A percentile compares a stretch with the other conserved stretches of the same genome.
These are phyloP conservation scores for Paramecium pentaurelia DNA, from an alignment of 73 alveolate species.

Conservation along the genomic window DNA sequence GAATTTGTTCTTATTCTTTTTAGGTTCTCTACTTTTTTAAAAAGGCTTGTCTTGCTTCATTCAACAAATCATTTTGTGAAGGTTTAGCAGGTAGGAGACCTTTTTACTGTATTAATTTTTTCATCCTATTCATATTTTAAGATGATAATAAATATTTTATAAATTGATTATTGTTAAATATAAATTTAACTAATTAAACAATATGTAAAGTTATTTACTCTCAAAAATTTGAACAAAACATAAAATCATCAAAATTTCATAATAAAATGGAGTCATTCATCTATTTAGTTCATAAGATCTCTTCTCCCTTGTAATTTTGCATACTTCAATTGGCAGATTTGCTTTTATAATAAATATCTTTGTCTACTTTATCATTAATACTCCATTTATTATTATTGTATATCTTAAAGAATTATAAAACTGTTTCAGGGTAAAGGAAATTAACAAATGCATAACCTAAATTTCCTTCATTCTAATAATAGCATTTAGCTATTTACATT, in stretches of 20 bases:
- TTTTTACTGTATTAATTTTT: not conserved
- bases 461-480: not conserved
- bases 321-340: conserved; percentile 17
- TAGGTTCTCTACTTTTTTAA: not conserved
- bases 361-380: not conserved
- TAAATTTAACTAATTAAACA: not conserved
- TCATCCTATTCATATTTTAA: not conserved
- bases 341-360: not conserved
- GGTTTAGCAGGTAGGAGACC: not conserved
- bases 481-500: not conserved
- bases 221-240: not conserved
- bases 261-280: not conserved
- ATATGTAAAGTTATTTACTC: not conserved
- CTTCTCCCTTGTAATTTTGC: conserved; percentile 37
- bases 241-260: not conserved
- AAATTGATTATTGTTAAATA: not conserved
- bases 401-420: not conserved
- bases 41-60: not conserved
- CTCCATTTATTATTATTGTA: conserved; percentile 14
- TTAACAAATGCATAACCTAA: conserved; percentile 45
- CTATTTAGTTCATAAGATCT: conserved; percentile 11
- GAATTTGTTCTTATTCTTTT: conserved; percentile 23
- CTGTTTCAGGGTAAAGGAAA: not conserved
- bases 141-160: not conserved
- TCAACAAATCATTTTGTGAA: not conserved